These are phyloP conservation scores for Anaeromyces robustus DNA, from an alignment of 192 early-diverging fungal species.

Conservation along the genomic window DNA sequence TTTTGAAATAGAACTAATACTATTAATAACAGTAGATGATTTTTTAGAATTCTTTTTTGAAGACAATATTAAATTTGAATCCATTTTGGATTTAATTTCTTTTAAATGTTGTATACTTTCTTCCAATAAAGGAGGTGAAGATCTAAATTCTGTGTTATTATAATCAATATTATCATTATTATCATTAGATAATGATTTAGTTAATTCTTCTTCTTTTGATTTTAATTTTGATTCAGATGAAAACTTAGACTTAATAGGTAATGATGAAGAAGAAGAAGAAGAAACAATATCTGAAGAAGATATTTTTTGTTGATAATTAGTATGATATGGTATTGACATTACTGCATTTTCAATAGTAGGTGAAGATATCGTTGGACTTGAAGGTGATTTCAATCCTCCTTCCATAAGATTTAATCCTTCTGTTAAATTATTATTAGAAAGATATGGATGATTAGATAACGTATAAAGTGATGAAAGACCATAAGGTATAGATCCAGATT, in stretches of 20 bases:
- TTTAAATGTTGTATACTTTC: neutral
- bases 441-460: neutral
- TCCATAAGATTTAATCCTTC: too few relatives aligned
- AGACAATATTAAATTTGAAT: neutral
- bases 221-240: neutral
- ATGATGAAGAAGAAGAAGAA: neutral
- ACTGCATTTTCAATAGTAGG: neutral
- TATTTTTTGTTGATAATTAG: neutral
- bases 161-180: neutral
- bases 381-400: neutral
- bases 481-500: too few relatives aligned
- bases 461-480: neutral
- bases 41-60: neutral
- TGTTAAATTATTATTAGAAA: neutral
- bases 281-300: neutral
- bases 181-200: neutral
- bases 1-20: too few relatives aligned
- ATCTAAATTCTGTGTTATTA: too few relatives aligned
- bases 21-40: too few relatives aligned
- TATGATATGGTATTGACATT: neutral
- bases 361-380: neutral
- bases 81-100: neutral
- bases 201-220: too few relatives aligned
- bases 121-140: neutral
- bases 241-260: neutral